Conservation (phyloP, 2,329 filamentous ascomycete species). For the Davidsoniella australis region DNA sequence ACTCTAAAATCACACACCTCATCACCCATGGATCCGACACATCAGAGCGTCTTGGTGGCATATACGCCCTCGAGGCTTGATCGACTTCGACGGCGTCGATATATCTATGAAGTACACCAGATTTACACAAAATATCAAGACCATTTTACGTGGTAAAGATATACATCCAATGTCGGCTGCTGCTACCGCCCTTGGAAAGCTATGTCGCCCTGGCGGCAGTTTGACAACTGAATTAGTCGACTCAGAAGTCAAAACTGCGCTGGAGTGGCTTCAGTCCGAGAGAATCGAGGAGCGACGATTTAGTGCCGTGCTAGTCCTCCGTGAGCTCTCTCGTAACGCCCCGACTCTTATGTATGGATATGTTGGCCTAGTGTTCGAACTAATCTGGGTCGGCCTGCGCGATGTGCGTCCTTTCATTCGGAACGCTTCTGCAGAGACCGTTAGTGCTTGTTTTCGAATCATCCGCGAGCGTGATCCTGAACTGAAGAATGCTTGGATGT, state of each 20-base stretch:
- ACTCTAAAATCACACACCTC: conserved; percentile 41
- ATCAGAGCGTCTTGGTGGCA: conserved; percentile 75
- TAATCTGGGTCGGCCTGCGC: conserved; percentile 86
- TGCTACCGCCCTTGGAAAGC: conserved; percentile 71
- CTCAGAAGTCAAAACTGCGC: conserved; percentile 84
- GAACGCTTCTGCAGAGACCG: conserved; percentile 78
- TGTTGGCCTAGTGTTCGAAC: conserved; percentile 85
- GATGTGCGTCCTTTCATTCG: conserved; percentile 84
- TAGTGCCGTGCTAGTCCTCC: conserved; percentile 76
- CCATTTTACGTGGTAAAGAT: conserved; percentile 78
- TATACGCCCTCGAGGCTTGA: conserved; percentile 80
- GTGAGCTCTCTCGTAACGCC: conserved; percentile 81
- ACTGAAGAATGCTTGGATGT: conserved; percentile 76
- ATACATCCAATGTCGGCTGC: conserved; percentile 80
- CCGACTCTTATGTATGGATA: conserved; percentile 92
- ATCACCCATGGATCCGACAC: conserved; percentile 77
- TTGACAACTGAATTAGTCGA: conserved; percentile 92
- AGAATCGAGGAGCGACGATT: conserved; percentile 85
- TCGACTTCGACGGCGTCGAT: conserved; percentile 94
- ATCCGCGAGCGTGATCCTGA: conserved; percentile 82
- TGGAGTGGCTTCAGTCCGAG: conserved; percentile 94
- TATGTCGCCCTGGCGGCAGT: conserved; percentile 83
- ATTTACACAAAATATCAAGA: conserved; percentile 80
- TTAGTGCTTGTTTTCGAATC: conserved; percentile 90
- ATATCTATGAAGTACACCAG: conserved; percentile 83